Evolutionary conservation across 495 filamentous ascomycete genomes (phyloP), one percentile per base, ranked within the genome.

Genomic region (Penicillium cataractarum): DNA sequence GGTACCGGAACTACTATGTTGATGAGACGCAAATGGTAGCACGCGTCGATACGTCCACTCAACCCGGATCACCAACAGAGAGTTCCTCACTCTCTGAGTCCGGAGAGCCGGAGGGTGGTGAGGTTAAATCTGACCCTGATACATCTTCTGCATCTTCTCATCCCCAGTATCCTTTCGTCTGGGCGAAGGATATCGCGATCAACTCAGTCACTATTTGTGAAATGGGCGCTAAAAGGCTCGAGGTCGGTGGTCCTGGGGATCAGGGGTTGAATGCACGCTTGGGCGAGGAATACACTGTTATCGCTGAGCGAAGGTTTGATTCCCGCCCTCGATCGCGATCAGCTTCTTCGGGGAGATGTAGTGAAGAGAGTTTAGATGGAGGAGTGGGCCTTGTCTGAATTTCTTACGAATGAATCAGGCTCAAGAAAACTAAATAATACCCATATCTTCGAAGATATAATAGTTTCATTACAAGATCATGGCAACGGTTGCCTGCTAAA

Each of bases 211-310:
- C 82, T 32, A 87, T 96, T 53, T 94, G 89, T 69, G 83, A 83
- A 73, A 93, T 93, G 90, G 90, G 90, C 1, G 90, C 91, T 42
- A 87, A 85, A 79, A 84, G 84, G 67, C 69, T 83, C 21, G 74
- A 83, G 57, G 66, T 62, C 2, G 55, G 65, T 24, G 58, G 50
- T 10, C 37, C 61, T 8, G 66, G 71, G 32, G 64, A 67, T 29
- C 58, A 62, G 44, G 71, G 61, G 31, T 55, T 75, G 63, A 76
- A 74, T 58, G 65, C 57, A 24, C 71, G 79, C 6, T 55, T 82
- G 22, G 71, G 79, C 21, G 77, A 82, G 65, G 70, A 79, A 56
- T 84, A 84, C 58, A 67, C 40, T 4, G 73, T 78, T 54, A 65
- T 84, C 56, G 75, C 73, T 3, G 64, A 80, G 62, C 72, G 71